A percentile compares a stretch with the other conserved stretches of the same genome.
These are phyloP conservation scores for Kluyveromyces starmeri DNA, from an alignment of 805 yeast genomes.

Conservation along the genomic window DNA sequence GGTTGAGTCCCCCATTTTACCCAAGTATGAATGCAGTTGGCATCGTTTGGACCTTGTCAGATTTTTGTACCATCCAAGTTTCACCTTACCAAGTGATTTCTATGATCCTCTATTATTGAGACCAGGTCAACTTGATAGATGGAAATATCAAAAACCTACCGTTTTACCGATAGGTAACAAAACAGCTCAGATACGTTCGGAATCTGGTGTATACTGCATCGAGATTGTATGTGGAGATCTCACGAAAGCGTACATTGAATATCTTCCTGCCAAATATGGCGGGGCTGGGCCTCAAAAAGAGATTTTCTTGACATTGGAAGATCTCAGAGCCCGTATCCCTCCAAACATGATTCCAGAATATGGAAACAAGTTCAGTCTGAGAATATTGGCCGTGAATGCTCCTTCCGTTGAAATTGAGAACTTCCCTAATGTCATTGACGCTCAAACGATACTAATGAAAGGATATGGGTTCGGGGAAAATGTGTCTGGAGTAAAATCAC, in stretches of 20 bases:
- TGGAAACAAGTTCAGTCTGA: constrained; percentile 32
- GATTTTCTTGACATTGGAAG: constrained; percentile 40
- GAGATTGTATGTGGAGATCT: constrained; percentile 57
- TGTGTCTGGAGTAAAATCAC: constrained; percentile 23
- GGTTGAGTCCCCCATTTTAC: constrained; percentile 38
- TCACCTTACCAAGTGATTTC: constrained; percentile 58
- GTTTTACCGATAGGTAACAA: constrained; percentile 40
- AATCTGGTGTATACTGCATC: constrained; percentile 63
- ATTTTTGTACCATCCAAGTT: constrained; percentile 74
- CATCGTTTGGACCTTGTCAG: constrained; percentile 70
- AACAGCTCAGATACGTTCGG: constrained; percentile 39
- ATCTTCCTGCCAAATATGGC: constrained; percentile 42
- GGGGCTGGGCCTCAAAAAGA: constrained; percentile 56
- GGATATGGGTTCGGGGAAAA: constrained; percentile 19
- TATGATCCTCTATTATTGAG: constrained; percentile 35
- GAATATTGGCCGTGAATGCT: constrained; percentile 52
- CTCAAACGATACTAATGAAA: constrained; percentile 18
- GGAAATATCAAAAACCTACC: constrained; percentile 29
- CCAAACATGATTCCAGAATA: constrained; percentile 24
- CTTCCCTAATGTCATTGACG: constrained; percentile 28
- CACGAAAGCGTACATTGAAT: constrained; percentile 50
- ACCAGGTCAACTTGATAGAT: constrained; percentile 28
- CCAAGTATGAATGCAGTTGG: constrained; percentile 77
- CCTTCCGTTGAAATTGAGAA: constrained; percentile 47
- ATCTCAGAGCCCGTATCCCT: constrained; percentile 32